Percentiles rank a stretch among this genome's conserved stretches.
phyloP scores from a whole-genome alignment of 1,139 yeast species.

The Lizanozyma gosingica region DNA sequence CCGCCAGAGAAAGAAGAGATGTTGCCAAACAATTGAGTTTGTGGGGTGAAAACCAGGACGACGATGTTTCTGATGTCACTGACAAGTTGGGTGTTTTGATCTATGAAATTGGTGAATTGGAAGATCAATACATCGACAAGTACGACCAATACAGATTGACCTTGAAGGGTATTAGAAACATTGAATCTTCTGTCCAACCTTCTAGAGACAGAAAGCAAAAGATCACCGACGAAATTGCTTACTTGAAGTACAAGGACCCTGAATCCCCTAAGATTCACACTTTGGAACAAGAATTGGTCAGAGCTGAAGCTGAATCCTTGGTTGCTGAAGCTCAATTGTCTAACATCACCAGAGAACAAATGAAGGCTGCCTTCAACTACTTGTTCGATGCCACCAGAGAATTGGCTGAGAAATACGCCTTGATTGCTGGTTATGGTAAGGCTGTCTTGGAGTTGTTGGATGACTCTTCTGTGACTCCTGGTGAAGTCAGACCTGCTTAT shows the following conservation, averaged over 20 bases:
- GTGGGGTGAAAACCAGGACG: slow-evolving; percentile 98
- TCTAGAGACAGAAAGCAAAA: slow-evolving; percentile 96
- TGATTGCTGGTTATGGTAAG: slow-evolving; percentile 98
- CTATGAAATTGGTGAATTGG: slow-evolving; percentile 95
- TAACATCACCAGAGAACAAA: slow-evolving; percentile 94
- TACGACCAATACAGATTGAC: slow-evolving; percentile 97
- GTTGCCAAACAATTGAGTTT: slow-evolving; percentile 92
- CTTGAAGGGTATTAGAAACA: slow-evolving; percentile 88
- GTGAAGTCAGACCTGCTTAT: slow-evolving; percentile 97
- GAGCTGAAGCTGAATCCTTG: slow-evolving; percentile 97
- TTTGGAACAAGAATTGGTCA: slow-evolving; percentile 94
- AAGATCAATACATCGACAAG: slow-evolving; percentile 95
- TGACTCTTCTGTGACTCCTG: slow-evolving; percentile 96
- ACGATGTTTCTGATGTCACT: slow-evolving; percentile 93
- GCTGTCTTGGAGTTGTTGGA: slow-evolving; percentile 92
- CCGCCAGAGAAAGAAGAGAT: slow-evolving; percentile 91
- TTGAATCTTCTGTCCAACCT: slow-evolving; percentile 96
- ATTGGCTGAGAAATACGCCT: slow-evolving; percentile 91
- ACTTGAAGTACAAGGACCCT: slow-evolving; percentile 96
- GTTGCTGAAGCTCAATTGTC: slow-evolving; percentile 99
- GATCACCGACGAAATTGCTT: slow-evolving; percentile 96
- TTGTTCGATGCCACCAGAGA: slow-evolving; percentile 96
- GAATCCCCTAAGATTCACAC: slow-evolving; percentile 92
- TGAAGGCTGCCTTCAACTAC: slow-evolving; percentile 94
- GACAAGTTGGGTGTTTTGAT: slow-evolving; percentile 94